Evolutionary conservation across 2,329 filamentous ascomycete genomes (phyloP).

Genomic region (Macrophomina tecta): DNA sequence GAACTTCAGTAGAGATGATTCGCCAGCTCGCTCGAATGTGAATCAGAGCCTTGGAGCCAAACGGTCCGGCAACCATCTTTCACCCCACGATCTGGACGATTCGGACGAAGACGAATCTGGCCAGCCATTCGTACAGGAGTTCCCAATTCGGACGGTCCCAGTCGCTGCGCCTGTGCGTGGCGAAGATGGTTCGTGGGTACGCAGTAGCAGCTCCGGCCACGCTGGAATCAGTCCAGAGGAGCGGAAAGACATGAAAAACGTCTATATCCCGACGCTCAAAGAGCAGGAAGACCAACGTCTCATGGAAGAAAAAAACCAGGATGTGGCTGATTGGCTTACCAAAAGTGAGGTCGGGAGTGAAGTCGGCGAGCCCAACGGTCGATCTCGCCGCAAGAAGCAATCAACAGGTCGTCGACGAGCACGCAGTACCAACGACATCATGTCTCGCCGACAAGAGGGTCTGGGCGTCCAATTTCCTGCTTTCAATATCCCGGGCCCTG

Average conservation of each 20-base stretch:
- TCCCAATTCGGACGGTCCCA: slow-evolving; percentile 3
- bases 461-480: slow-evolving; percentile 41
- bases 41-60: slow-evolving; percentile 43
- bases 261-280: slow-evolving; percentile 55
- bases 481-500: slow-evolving; percentile 57
- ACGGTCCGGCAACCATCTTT: slow-evolving; percentile 45
- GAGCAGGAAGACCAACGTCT: slow-evolving; percentile 56
- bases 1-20: slow-evolving; percentile 44
- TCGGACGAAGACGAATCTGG: slow-evolving; percentile 40
- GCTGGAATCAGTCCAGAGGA: slow-evolving; percentile 55
- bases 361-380: slow-evolving; percentile 3
- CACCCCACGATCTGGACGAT: slow-evolving; percentile 44
- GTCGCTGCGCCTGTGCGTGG: slow-evolving; percentile 40
- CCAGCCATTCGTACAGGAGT: slow-evolving; percentile 3
- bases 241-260: slow-evolving; percentile 49
- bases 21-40: slow-evolving; percentile 42
- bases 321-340: slow-evolving; percentile 61
- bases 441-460: slow-evolving; percentile 29
- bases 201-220: slow-evolving; percentile 46
- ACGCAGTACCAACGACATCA: slow-evolving; percentile 52
- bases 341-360: slow-evolving; percentile 38
- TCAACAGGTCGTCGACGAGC: slow-evolving; percentile 48
- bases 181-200: slow-evolving; percentile 56
- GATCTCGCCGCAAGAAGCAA: slow-evolving; percentile 30
- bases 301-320: slow-evolving; percentile 58